A percentile compares a stretch with the other conserved stretches of the same genome.
phyloP scores from a whole-genome alignment of 2,329 filamentous ascomycete species.

The Raffaelea ambrosiae region DNA sequence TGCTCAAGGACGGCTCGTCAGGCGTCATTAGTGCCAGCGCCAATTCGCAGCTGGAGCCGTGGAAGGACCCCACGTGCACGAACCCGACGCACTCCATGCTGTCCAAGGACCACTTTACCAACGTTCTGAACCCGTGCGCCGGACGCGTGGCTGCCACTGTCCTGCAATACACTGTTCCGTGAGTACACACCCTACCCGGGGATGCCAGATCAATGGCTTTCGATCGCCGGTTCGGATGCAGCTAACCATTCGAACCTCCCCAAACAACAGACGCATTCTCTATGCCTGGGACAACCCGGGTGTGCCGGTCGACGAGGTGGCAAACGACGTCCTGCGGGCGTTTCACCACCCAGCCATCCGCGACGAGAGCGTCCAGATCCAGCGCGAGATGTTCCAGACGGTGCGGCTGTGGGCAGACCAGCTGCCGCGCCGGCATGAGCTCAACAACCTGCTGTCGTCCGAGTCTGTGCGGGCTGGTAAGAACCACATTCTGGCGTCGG shows the following conservation, averaged over 20 bases:
- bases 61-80: conserved; percentile 65
- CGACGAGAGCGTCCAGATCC: conserved; percentile 67
- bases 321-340: conserved; percentile 69
- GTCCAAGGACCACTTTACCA: conserved; percentile 91
- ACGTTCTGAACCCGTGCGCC: conserved; percentile 69
- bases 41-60: conserved; percentile 69
- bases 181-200: conserved; percentile 21
- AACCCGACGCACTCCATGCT: conserved; percentile 92
- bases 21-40: conserved; percentile 59
- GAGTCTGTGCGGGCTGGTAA: conserved; percentile 74
- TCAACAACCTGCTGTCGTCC: conserved; percentile 71
- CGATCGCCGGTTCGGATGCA: no score
- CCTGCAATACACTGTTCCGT: conserved; percentile 79
- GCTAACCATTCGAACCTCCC: background rate
- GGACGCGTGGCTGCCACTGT: conserved; percentile 66
- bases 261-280: conserved; percentile 55
- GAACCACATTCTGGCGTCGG: conserved; percentile 56
- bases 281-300: conserved; percentile 89
- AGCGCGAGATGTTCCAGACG: conserved; percentile 80
- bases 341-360: conserved; percentile 89
- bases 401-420: conserved; percentile 74
- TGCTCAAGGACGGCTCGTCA: conserved; percentile 77
- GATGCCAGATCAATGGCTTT: no score
- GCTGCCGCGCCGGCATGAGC: conserved; percentile 54
- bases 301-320: conserved; percentile 73